Conservation (phyloP, 805 yeast species). For the Metschnikowia sp. region DNA sequence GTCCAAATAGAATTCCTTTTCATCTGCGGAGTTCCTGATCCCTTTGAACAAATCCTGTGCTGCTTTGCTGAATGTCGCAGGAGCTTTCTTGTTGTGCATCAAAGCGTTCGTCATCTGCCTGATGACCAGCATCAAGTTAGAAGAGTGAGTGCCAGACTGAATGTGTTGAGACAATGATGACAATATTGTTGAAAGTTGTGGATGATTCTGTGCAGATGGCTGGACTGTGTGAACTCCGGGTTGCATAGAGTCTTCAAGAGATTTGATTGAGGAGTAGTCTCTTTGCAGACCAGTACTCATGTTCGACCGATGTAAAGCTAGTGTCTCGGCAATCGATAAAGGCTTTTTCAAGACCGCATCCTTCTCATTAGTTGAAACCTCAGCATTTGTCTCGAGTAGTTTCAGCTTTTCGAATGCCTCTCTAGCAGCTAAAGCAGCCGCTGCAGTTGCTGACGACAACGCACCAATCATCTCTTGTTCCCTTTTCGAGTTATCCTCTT, state of each 20-base stretch:
- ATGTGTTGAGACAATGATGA: constrained; percentile 32
- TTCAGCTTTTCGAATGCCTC: constrained; percentile 1
- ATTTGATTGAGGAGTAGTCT: constrained; percentile 27
- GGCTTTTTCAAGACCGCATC: constrained; percentile 17
- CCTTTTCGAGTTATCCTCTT: not conserved
- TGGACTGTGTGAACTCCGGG: not conserved
- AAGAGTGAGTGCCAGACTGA: constrained; percentile 18
- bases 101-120: constrained; percentile 38
- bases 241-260: constrained; percentile 23
- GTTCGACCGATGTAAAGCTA: constrained; percentile 51
- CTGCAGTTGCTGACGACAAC: constrained; percentile 14
- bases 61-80: constrained; percentile 10
- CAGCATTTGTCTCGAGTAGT: not conserved
- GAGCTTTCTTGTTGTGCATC: constrained; percentile 13
- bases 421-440: constrained; percentile 13
- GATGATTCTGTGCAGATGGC: constrained; percentile 15
- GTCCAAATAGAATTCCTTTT: constrained; percentile 24
- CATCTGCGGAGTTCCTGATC: constrained; percentile 19
- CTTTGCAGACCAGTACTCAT: constrained; percentile 32
- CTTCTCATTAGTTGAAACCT: constrained; percentile 1
- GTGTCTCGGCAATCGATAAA: constrained; percentile 56
- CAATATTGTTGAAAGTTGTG: constrained; percentile 34
- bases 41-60: constrained; percentile 12
- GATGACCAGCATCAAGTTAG: constrained; percentile 34
- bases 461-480: not conserved